phyloP scores from a whole-genome alignment of 2,329 filamentous ascomycete genomes.

The Cryphonectria parasitica region DNA sequence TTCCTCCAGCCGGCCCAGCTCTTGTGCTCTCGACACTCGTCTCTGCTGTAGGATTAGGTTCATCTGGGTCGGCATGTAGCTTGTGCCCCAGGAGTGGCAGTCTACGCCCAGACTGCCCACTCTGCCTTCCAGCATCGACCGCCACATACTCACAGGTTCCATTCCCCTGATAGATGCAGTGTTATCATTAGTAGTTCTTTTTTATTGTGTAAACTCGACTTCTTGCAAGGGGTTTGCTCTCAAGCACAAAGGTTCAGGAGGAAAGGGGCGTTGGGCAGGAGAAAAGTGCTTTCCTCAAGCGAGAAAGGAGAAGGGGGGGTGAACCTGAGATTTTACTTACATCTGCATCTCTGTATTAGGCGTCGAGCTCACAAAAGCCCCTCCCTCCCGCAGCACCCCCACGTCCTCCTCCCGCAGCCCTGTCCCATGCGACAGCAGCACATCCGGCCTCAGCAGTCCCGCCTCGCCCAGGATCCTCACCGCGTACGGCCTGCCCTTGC shows the following conservation, averaged over 20 bases:
- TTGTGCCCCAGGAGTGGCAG: slow-evolving; percentile 39
- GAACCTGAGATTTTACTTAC: not conserved
- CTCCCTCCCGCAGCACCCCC: slow-evolving; percentile 39
- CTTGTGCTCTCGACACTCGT: slow-evolving; percentile 37
- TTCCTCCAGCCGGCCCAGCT: slow-evolving; percentile 31
- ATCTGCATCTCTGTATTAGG: slow-evolving; percentile 57
- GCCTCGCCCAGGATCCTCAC: slow-evolving; percentile 38
- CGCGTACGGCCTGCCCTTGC: slow-evolving; percentile 25
- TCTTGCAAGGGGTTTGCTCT: not conserved
- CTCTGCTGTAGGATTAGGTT: slow-evolving; percentile 39
- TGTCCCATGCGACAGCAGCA: slow-evolving; percentile 48
- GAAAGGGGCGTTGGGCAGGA: no score
- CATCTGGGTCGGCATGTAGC: slow-evolving; percentile 41
- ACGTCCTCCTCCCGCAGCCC: slow-evolving; percentile 40
- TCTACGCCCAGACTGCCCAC: slow-evolving; percentile 40
- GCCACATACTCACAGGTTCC: slow-evolving; percentile 40
- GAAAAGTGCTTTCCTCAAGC: no score
- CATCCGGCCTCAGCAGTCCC: slow-evolving; percentile 45
- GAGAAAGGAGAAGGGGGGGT: not conserved
- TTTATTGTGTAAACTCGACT: not conserved
- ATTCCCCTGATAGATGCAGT: slow-evolving; percentile 36
- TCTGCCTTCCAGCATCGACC: slow-evolving; percentile 36
- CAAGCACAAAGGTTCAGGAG: no score
- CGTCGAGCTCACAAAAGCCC: slow-evolving; percentile 47
- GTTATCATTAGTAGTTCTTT: not conserved